Evolutionary conservation across 805 yeast genomes (phyloP), one percentile per base, ranked within the genome.

Genomic region (Ogataea nitratoaversa): DNA sequence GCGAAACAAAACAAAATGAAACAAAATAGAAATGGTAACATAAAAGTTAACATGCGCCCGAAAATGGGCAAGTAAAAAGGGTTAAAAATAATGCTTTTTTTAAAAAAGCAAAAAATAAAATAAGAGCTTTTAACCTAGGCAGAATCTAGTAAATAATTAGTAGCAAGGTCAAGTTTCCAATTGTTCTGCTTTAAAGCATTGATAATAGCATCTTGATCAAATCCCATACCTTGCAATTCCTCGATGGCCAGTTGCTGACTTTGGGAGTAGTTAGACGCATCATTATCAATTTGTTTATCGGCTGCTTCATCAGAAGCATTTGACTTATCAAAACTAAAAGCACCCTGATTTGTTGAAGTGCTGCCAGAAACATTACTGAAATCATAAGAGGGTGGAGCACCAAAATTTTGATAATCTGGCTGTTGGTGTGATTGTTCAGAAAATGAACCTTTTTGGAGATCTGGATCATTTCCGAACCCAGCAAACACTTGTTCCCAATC

Each of bases 401-500:
- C 19, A 19, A 18, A 19, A 7, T 12, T 8, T 27, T 27, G 29
- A 9, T 8, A 4, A 14, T n/a, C 31, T 11, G 25, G 19, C 36
- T 28, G 35, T 14, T 20, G 42, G 13, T 17, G 33, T 19, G 36
- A n/a, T n/a, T n/a, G n/a, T n/a, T n/a, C n/a, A n/a, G n/a, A 25
- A 7, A 16, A 28, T 14, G 30, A 28, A 13, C 27, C 32, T 19
- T 9, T 11, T 23, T 53, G 48, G 38, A 54, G 20, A 19, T 41
- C 48, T 28, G 60, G 64, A 48, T 60, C 70, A 48, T 82, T 83
- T 14, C 91, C 90, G 58, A 86, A 84, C 0, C 95, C 95, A 3
- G 95, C 91, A 66, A 89, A 89, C 19, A 89, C 73, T 64, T 87
- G 90, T 55, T 89, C 96, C 97, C 97, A 89, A 60, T 89, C 97